Conservation (phyloP, 2,329 filamentous ascomycete genomes). For the Zymoseptoria pseudotritici region DNA sequence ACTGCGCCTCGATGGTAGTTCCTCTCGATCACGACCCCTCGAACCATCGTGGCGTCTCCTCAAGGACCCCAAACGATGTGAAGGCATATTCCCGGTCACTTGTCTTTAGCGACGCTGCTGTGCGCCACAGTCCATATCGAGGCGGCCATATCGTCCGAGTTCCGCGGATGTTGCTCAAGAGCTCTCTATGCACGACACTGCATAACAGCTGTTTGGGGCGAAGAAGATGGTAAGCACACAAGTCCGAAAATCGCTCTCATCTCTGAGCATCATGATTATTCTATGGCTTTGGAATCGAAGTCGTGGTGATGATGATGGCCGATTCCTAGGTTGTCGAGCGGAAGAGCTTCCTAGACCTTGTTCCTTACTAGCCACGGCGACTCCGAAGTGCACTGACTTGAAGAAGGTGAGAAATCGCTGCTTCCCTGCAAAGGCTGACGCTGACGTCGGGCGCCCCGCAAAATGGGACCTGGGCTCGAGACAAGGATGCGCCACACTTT, state of each 20-base stretch:
- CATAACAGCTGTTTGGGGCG: not conserved
- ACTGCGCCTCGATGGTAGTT: not conserved
- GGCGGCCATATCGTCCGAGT: not conserved
- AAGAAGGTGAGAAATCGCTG: not conserved
- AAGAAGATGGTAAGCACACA: not conserved
- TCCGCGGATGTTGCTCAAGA: not conserved
- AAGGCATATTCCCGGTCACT: not conserved
- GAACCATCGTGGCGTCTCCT: not conserved
- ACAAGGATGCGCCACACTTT: not conserved
- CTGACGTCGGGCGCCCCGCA: not conserved
- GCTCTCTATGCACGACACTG: not conserved
- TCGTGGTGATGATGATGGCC: not conserved
- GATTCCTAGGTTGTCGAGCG: not conserved
- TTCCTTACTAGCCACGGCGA: not conserved
- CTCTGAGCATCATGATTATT: not conserved
- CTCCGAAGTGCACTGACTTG: not conserved
- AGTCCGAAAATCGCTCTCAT: not conserved
- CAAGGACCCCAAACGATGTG: no score
- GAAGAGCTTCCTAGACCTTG: not conserved
- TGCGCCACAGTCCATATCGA: not conserved
- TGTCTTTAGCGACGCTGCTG: not conserved
- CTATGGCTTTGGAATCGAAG: not conserved
- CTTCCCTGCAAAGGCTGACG: not conserved
- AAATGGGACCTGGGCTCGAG: not conserved
- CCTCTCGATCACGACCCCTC: not conserved